A percentile compares a stretch with the other conserved stretches of the same genome.
These are phyloP conservation scores for Calonectria pseudoturangicola DNA, from an alignment of 2,329 filamentous ascomycete genomes.

Conservation along the genomic window DNA sequence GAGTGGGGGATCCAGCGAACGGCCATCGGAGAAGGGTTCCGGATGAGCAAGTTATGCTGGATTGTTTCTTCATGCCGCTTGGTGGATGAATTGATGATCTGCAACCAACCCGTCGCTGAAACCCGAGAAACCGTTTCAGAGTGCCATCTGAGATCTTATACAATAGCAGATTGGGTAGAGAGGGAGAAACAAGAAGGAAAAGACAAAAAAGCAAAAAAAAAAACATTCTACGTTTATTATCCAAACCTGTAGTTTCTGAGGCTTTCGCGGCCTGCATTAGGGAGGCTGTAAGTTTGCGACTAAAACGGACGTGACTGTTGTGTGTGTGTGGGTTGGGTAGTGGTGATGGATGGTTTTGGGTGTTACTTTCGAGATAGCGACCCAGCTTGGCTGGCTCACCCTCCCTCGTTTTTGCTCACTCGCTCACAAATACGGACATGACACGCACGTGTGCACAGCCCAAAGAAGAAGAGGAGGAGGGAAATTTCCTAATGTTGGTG, in stretches of 20 bases:
- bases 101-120: constrained; percentile 10
- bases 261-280: constrained; percentile 18
- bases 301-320: background rate
- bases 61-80: too few relatives aligned
- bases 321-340: background rate
- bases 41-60: background rate
- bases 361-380: background rate
- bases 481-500: background rate
- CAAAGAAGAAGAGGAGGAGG: background rate
- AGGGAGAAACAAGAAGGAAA: background rate
- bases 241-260: background rate
- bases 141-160: background rate
- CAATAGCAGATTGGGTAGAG: background rate
- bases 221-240: background rate
- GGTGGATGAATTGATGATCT: constrained; percentile 8
- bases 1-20: constrained; percentile 18
- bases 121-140: constrained; percentile 6
- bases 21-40: constrained; percentile 23
- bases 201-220: background rate
- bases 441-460: background rate
- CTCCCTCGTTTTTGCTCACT: background rate
- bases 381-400: background rate
- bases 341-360: background rate
- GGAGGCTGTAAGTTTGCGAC: constrained; percentile 16
- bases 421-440: background rate